Conservation (phyloP, 371 early-diverging fungal genomes). For the Mortierella sp. region DNA sequence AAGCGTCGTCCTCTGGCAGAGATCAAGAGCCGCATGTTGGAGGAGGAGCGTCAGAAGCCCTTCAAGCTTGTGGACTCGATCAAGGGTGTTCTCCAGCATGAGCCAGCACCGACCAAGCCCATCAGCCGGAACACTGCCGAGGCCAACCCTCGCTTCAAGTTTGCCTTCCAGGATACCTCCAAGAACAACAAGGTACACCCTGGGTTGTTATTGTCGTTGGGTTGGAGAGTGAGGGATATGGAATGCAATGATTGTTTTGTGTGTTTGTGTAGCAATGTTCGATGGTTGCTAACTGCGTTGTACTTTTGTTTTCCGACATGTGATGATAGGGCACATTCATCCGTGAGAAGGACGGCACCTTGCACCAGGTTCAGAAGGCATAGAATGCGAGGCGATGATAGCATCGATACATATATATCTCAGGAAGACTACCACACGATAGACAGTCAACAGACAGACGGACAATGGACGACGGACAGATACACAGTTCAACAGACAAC, state of each 20-base stretch:
- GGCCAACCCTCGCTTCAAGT: conserved; percentile 55
- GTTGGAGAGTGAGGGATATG: conserved; percentile 11
- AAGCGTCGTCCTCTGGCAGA: conserved; percentile 80
- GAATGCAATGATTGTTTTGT: neutral
- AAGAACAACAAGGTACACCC: conserved; percentile 22
- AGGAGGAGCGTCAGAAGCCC: conserved; percentile 59
- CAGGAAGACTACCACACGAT: neutral
- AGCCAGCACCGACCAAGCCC: conserved; percentile 16
- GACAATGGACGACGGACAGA: too few species aligned
- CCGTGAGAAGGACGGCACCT: conserved; percentile 56
- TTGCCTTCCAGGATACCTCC: conserved; percentile 52
- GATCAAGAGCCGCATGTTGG: conserved; percentile 66
- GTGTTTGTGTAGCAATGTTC: neutral
- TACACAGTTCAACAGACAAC: neutral
- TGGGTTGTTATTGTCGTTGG: too few species aligned
- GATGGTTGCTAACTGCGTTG: neutral
- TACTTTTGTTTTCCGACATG: neutral
- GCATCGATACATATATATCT: conserved; percentile 8
- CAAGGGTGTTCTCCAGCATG: conserved; percentile 30
- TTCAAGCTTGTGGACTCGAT: conserved; percentile 45
- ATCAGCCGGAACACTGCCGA: conserved; percentile 46
- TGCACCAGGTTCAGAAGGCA: conserved; percentile 41
- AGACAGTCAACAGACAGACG: neutral
- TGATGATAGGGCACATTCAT: conserved; percentile 22
- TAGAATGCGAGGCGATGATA: conserved; percentile 9